Percentiles rank a stretch among this genome's conserved stretches.
Conservation (phyloP, 2,329 filamentous ascomycete genomes). For the Trichoderma gracile region DNA sequence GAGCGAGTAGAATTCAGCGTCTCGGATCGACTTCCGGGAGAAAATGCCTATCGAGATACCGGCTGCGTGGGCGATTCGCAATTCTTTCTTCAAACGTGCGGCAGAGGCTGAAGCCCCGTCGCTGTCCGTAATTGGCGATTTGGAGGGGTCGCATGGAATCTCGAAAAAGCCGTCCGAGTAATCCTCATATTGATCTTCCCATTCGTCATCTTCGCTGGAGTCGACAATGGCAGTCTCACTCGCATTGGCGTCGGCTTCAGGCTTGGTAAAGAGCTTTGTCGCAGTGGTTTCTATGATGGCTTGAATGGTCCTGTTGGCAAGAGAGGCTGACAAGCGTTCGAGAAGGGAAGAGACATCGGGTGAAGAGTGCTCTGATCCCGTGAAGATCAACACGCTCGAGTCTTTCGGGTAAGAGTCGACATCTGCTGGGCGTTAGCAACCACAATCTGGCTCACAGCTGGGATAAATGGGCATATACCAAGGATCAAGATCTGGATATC, state of each 20-base stretch:
- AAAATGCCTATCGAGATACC: constrained; percentile 72
- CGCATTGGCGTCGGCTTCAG: neutral
- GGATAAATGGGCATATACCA: constrained; percentile 32
- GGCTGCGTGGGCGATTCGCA: constrained; percentile 59
- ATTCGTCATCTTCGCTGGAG: neutral
- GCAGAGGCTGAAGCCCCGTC: neutral
- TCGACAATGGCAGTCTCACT: neutral
- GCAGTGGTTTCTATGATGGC: constrained; percentile 20
- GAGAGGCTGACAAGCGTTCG: constrained; percentile 40
- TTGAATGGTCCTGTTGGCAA: constrained; percentile 28
- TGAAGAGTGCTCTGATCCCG: constrained; percentile 41
- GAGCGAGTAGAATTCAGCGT: constrained; percentile 57
- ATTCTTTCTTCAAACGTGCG: constrained; percentile 27
- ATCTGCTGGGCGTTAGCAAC: constrained; percentile 29
- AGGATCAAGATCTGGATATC: constrained; percentile 43
- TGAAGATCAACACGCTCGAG: constrained; percentile 47
- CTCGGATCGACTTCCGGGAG: constrained; percentile 47
- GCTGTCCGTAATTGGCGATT: neutral
- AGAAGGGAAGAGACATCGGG: constrained; percentile 47
- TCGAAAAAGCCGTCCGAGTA: neutral
- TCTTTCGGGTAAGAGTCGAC: constrained; percentile 42
- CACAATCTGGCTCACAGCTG: neutral
- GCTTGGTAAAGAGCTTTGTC: constrained; percentile 3
- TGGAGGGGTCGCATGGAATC: neutral
- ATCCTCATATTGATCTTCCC: constrained; percentile 4